Base-by-base conservation (phyloP, 768 basidiomycete species). In the Boletus pseudopeckii region DNA sequence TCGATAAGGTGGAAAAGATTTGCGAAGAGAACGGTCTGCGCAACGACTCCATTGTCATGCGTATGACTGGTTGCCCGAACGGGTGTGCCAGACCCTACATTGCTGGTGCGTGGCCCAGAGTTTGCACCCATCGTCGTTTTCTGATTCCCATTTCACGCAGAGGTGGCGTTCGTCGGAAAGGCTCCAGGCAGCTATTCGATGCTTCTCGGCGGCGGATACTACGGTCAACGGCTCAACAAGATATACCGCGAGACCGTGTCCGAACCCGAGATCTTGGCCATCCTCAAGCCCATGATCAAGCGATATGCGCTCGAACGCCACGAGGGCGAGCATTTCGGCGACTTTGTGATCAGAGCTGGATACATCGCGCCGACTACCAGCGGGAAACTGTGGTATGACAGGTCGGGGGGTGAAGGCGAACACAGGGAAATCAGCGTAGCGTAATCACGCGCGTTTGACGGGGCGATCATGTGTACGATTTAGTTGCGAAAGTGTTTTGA, bases 21-120 rank as follows among this genome's bases (percentile, higher is more conserved):
- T 91, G 90, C 65, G 97, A 98, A 69, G 90, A 94, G 69, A 88
- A 85, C 61, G 96, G 96, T 18, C 76, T 98, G 39, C 80, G 96
- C 43, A 87, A 97, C 67, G 96, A 99, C 71, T 85, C 89, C 3
- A 96, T 98, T 59, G 84, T 98, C 55, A 98, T 99, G 96, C 83
- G 96, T 49, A 98, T 98, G 95, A 98, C 95, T 15, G 96, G 96
- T 46, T 98, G 95, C 61, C 92, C 92, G 3, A 94, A 93, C 63
- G 92, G 92, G 36, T 94, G 94, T 68, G 91, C 95, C 2, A 80
- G 95, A 54, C 96, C 93, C 36, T 98, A 96, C 71, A 75, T 95
- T 42, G 96, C 91, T 45, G 89, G 89, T 86, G 41, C 10, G 83
- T 64, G 24, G 34, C 38, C n/a, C 5, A 5, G 34, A 1, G 22